Conservation (phyloP, 192 early-diverging fungal genomes). For the Allomyces javanicus region DNA sequence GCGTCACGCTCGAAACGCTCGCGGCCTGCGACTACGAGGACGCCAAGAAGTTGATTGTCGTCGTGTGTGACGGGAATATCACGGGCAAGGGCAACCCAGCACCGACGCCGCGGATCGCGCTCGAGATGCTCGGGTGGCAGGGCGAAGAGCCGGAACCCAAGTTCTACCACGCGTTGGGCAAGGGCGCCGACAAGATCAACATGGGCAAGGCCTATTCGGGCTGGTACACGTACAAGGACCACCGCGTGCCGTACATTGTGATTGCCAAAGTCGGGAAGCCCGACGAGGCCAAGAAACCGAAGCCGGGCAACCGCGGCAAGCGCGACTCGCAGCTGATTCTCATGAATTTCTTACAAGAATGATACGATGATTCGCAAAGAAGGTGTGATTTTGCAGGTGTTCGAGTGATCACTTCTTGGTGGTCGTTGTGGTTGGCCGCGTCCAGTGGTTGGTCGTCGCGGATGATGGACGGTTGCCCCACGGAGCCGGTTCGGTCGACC, state of each 20-base stretch:
- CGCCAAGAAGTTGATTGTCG: conserved; percentile 4
- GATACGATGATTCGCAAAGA: conserved; percentile 90
- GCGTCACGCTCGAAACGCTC: conserved; percentile 5
- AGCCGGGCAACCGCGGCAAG: conserved; percentile 11
- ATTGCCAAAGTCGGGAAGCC: conserved; percentile 3
- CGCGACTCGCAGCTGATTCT: conserved; percentile 13
- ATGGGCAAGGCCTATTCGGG: conserved; percentile 7
- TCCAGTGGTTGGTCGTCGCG: not conserved
- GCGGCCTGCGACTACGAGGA: conserved; percentile 2
- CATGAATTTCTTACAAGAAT: conserved; percentile 22
- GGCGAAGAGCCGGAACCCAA: conserved; percentile 2
- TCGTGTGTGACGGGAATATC: conserved; percentile 4
- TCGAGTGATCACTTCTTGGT: conserved; percentile 1
- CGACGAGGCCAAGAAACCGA: conserved; percentile 5
- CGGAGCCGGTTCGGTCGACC: not conserved
- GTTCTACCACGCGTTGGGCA: conserved; percentile 4
- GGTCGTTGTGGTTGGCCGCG: not conserved
- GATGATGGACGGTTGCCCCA: not conserved
- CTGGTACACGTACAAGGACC: conserved; percentile 4
- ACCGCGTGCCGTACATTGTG: conserved; percentile 2
- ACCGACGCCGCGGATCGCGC: conserved; percentile 8
- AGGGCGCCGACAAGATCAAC: conserved; percentile 4
- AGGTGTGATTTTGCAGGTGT: conserved; percentile 24
- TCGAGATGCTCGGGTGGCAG: conserved; percentile 3
- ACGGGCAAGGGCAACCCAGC: conserved; percentile 4